These are phyloP conservation scores for Hyphopichia wangnamkhiaoensis DNA, from an alignment of 1,139 yeast genomes.

Conservation along the genomic window DNA sequence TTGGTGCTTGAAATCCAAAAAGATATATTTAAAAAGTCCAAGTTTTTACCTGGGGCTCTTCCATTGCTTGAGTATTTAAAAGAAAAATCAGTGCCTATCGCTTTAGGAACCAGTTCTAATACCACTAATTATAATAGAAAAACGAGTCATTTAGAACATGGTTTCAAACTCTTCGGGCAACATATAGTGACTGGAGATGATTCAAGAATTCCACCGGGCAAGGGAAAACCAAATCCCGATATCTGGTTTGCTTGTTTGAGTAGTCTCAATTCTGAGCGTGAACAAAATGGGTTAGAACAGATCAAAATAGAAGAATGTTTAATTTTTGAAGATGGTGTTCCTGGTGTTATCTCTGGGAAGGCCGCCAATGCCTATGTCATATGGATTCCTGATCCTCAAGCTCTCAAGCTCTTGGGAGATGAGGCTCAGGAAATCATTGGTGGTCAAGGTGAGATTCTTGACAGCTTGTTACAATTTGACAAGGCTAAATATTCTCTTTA, in stretches of 20 bases:
- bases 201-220: slow-evolving; percentile 72
- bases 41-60: slow-evolving; percentile 81
- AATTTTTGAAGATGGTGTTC: slow-evolving; percentile 91
- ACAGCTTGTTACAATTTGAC: slow-evolving; percentile 56
- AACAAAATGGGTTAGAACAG: slow-evolving; percentile 32
- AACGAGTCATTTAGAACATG: slow-evolving; percentile 63
- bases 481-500: slow-evolving; percentile 40
- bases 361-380: slow-evolving; percentile 85
- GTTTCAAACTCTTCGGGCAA: slow-evolving; percentile 62
- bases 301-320: slow-evolving; percentile 76
- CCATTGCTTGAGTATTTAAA: slow-evolving; percentile 60
- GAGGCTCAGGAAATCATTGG: slow-evolving; percentile 49
- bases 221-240: slow-evolving; percentile 92
- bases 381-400: slow-evolving; percentile 89
- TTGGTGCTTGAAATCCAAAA: slow-evolving; percentile 57
- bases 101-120: slow-evolving; percentile 89
- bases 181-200: slow-evolving; percentile 90
- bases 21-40: slow-evolving; percentile 59
- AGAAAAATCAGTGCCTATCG: slow-evolving; percentile 65
- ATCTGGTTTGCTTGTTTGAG: slow-evolving; percentile 84
- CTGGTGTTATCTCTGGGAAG: slow-evolving; percentile 80
- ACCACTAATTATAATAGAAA: slow-evolving; percentile 60
- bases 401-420: slow-evolving; percentile 51
- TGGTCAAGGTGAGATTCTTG: slow-evolving; percentile 57
- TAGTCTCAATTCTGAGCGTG: slow-evolving; percentile 56